Evolutionary conservation across 139 green algal genomes (phyloP).

Genomic region (Micractinium conductrix): DNA sequence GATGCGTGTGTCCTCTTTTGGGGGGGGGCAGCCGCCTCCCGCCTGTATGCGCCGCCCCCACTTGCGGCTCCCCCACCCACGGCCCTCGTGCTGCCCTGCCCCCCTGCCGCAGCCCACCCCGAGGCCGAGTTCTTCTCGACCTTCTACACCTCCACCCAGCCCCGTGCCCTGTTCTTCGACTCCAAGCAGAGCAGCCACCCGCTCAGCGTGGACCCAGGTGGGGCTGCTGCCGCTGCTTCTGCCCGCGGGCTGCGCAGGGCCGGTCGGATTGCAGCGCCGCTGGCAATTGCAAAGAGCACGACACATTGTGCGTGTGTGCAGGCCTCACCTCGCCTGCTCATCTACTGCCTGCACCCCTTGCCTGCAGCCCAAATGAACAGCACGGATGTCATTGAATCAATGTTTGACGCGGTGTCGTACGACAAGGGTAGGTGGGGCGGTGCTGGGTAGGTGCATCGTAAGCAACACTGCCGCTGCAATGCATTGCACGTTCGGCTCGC

Average conservation of each 20-base stretch:
- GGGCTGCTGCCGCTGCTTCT: too few relatives aligned
- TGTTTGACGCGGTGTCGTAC: constrained; percentile 82
- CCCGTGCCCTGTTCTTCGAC: constrained; percentile 51
- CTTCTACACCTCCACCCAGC: constrained; percentile 45
- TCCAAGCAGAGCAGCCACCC: constrained; percentile 46
- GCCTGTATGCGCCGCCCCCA: too few relatives aligned
- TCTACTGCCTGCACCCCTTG: not conserved
- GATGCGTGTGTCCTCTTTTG: too few relatives aligned
- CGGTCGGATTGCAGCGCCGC: too few relatives aligned
- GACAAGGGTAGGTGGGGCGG: constrained; percentile 65
- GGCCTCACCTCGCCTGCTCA: not conserved
- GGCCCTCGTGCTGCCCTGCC: not conserved
- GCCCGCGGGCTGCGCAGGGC: too few relatives aligned
- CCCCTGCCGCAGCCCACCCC: constrained; percentile 35
- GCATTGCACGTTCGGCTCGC: too few relatives aligned
- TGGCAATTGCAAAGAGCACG: too few relatives aligned
- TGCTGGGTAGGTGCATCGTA: too few relatives aligned
- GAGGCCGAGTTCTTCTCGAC: constrained; percentile 46
- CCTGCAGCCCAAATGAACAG: constrained; percentile 42
- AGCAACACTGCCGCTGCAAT: too few relatives aligned
- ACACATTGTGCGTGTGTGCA: too few relatives aligned
- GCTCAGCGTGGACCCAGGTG: constrained; percentile 27
- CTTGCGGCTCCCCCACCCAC: too few relatives aligned
- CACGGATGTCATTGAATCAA: constrained; percentile 42
- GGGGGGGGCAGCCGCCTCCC: too few relatives aligned